phyloP scores from a whole-genome alignment of 768 basidiomycete genomes.

The Hortiboletus flavorubellus region DNA sequence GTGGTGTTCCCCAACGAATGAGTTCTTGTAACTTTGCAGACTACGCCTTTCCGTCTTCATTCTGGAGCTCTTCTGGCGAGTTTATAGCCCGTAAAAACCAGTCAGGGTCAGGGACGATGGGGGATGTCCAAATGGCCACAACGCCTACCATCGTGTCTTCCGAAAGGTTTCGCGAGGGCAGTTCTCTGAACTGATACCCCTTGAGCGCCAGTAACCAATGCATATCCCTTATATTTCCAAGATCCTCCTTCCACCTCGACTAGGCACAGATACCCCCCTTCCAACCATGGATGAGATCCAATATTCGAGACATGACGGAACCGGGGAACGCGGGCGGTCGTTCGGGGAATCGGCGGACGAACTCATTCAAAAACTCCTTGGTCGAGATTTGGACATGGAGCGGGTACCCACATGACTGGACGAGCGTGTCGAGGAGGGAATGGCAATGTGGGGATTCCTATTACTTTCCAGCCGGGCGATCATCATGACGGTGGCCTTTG shows the following conservation, averaged over 20 bases:
- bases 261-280: conserved; percentile 89
- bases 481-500: conserved; percentile 82
- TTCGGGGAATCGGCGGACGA: conserved; percentile 96
- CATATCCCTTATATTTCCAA: conserved; percentile 98
- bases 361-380: conserved; percentile 97
- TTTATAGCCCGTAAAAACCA: conserved; percentile 68
- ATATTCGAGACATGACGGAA: conserved; percentile 89
- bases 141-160: conserved; percentile 24
- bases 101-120: neutral
- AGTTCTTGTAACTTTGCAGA: conserved; percentile 98
- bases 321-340: conserved; percentile 94
- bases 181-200: conserved; percentile 76
- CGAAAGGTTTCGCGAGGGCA: conserved; percentile 17
- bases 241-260: conserved; percentile 92
- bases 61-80: conserved; percentile 93
- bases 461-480: conserved; percentile 85
- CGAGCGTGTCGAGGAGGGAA: conserved; percentile 89
- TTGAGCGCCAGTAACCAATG: conserved; percentile 92
- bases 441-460: conserved; percentile 86
- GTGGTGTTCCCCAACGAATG: conserved; percentile 91
- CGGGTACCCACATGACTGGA: conserved; percentile 94
- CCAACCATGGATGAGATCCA: conserved; percentile 92
- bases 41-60: conserved; percentile 92
- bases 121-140: neutral
- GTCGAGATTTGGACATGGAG: conserved; percentile 96